Conservation (phyloP, 2,329 filamentous ascomycete species). For the Cladophialophora immunda region DNA sequence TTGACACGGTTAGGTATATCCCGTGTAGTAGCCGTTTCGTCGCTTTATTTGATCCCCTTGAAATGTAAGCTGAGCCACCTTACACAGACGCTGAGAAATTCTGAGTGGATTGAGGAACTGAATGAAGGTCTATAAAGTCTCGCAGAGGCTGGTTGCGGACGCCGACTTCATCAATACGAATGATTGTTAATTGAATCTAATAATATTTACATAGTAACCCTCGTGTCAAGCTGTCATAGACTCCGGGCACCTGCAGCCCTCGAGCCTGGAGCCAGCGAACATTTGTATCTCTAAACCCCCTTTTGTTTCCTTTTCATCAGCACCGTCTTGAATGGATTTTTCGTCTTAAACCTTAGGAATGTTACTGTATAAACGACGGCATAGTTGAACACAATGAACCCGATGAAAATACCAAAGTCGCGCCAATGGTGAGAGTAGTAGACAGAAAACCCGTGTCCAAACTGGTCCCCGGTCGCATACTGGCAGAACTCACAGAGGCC, state of each 20-base stretch:
- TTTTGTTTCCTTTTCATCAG: conserved; percentile 27
- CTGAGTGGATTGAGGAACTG: not conserved
- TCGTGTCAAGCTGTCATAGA: not conserved
- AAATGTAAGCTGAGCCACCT: too few relatives aligned
- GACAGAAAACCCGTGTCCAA: conserved; percentile 56
- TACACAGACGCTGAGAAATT: not conserved
- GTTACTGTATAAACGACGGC: conserved; percentile 37
- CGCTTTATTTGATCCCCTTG: too few relatives aligned
- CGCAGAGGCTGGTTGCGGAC: too few relatives aligned
- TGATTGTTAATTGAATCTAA: not conserved
- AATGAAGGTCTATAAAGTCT: not conserved
- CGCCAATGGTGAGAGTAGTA: conserved; percentile 75
- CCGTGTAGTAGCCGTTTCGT: too few relatives aligned
- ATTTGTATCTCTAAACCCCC: not conserved
- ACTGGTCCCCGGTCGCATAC: conserved; percentile 50
- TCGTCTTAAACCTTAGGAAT: conserved; percentile 36
- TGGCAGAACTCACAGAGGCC: conserved; percentile 61
- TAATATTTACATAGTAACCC: not conserved
- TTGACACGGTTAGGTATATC: too few relatives aligned
- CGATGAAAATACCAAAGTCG: conserved; percentile 79
- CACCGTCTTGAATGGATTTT: conserved; percentile 34
- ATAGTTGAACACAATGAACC: conserved; percentile 77
- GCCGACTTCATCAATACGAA: not conserved
- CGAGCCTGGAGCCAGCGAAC: not conserved
- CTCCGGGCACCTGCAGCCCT: not conserved